A percentile compares a stretch with the other conserved stretches of the same genome.
Evolutionary conservation across 306 rosid species (phyloP).

Genomic region (Macrotyloma uniflorum): DNA sequence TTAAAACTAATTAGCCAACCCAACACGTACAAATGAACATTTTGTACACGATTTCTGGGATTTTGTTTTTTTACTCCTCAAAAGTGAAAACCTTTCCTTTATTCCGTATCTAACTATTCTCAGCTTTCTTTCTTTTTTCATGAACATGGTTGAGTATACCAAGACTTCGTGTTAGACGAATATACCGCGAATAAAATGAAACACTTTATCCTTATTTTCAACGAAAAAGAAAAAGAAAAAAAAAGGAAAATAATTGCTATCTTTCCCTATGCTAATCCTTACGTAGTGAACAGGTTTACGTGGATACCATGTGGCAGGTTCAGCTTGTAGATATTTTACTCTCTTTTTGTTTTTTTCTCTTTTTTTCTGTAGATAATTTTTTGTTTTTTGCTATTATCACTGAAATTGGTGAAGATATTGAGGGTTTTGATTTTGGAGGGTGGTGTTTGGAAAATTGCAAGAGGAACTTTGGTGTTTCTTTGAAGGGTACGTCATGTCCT

Average conservation of each 20-base stretch:
- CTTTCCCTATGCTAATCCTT: background rate
- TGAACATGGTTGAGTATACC: too few relatives aligned
- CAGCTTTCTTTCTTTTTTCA: background rate
- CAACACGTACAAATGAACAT: slow-evolving; percentile 3
- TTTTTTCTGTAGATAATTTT: background rate
- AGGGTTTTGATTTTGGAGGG: background rate
- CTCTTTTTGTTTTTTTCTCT: too few relatives aligned
- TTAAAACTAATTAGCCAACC: slow-evolving; percentile 4
- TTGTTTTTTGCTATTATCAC: background rate
- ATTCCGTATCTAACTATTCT: background rate
- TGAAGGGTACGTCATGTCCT: background rate
- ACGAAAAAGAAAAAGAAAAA: background rate
- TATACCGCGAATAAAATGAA: background rate
- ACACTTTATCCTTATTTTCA: background rate
- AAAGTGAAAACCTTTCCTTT: background rate
- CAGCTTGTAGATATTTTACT: background rate
- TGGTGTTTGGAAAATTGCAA: slow-evolving; percentile 19
- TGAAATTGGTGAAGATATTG: background rate
- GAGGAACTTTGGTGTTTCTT: background rate
- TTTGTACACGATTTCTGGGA: background rate
- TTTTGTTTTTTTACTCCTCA: background rate
- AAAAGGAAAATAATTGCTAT: background rate
- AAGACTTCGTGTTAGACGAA: too few relatives aligned
- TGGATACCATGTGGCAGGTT: background rate
- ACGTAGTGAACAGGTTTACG: background rate